phyloP scores from a whole-genome alignment of 441 rosid genomes.

The Bocquillonia castaneifolia region DNA sequence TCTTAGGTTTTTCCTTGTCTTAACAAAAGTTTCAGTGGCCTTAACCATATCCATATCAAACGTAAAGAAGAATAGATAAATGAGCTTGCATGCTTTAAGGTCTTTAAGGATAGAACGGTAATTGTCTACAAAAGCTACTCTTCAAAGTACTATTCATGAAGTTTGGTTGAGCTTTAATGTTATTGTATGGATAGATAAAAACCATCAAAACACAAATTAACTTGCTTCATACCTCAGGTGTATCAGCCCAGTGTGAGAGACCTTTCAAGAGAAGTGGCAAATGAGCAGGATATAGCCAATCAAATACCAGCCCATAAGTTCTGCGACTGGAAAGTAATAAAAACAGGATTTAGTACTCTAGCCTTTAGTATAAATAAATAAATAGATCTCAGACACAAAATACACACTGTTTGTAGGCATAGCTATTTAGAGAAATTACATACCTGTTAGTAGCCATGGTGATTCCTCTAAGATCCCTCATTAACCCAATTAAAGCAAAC shows the following conservation, averaged over 20 bases:
- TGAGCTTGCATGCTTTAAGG: too few relatives aligned
- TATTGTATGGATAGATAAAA: not conserved
- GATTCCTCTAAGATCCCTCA: conserved; percentile 98
- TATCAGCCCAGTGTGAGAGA: conserved; percentile 88
- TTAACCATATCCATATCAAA: too few relatives aligned
- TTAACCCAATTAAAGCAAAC: conserved; percentile 85
- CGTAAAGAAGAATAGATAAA: too few relatives aligned
- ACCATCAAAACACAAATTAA: conserved; percentile 3
- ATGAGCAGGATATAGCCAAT: conserved; percentile 97
- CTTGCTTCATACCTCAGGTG: conserved; percentile 74
- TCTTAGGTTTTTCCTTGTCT: too few relatives aligned
- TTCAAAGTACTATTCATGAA: too few relatives aligned
- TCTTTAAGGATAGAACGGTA: too few relatives aligned
- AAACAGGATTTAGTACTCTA: conserved; percentile 7
- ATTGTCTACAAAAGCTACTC: too few relatives aligned
- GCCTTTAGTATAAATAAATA: not conserved
- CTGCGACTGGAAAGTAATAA: conserved; percentile 62
- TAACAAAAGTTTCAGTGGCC: too few relatives aligned
- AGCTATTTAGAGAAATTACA: too few relatives aligned
- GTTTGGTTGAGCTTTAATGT: too few relatives aligned
- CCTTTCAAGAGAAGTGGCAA: conserved; percentile 92
- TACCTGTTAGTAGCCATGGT: conserved; percentile 97
- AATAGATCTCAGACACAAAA: too few relatives aligned
- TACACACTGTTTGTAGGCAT: too few relatives aligned
- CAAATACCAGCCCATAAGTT: conserved; percentile 90